Evolutionary conservation across 345 rosid species (phyloP), one percentile per base, ranked within the genome.

Genomic region (Pistacia integerrima): DNA sequence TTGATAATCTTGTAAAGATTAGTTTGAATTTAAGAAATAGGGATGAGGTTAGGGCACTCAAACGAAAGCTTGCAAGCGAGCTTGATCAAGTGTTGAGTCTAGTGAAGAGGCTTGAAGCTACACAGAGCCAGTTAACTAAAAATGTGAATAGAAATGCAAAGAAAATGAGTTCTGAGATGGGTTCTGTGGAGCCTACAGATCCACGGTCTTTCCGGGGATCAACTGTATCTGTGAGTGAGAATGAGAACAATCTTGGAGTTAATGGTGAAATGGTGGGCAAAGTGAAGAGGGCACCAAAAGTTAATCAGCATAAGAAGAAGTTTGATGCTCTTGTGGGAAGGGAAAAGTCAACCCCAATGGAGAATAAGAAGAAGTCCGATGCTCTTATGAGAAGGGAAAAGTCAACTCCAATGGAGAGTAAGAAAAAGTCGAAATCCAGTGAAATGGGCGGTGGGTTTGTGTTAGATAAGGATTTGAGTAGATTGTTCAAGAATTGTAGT

Each of bases 1-100:
- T 74, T 49, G 87, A 78, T 78, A 75, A 81, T 55, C 64, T 73
- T 22, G 89, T 91, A 20, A 85, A 84, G 77, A 78, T 89, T 74
- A 86, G 73, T 66, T 77, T 87, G 58, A 57, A 76, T 83, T 70
- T 58, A 16, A 63, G 76, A 65, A 84, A 85, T 13, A 84, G 84
- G 64, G 61, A 59, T 5, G 89, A 85, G 57, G 82, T 70, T 77
- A 80, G 83, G 58, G 82, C 70, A 70, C 74, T 89, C 8, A 88
- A 82, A 85, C 81, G 91, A 75, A 91, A 86, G 75, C 73, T 91
- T 62, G 81, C 75, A 14, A 49, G 79, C 62, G 94, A 91, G 82
- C 94, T 91, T 67, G 85, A 89, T 75, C 88, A 80, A 78, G 89
- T 89, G 70, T 82, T 85, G 79, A 81, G 49, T 70, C 76, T 86